These are phyloP conservation scores for Nelumbo lutea DNA, from an alignment of 164 flowering plant genomes.

Conservation along the genomic window DNA sequence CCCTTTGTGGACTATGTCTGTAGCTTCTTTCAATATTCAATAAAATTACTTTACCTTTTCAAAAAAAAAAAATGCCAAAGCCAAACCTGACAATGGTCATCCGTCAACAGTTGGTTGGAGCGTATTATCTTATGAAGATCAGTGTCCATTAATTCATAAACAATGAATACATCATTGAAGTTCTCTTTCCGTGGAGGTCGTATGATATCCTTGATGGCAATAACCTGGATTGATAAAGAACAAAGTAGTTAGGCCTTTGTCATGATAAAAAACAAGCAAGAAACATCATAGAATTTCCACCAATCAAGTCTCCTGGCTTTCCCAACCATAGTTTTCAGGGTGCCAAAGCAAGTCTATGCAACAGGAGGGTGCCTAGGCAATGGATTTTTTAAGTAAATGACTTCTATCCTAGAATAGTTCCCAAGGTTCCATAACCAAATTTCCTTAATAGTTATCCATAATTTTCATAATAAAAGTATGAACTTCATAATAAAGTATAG, in stretches of 20 bases:
- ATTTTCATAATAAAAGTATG: background rate
- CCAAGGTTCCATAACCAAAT: no score
- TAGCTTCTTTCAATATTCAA: no score
- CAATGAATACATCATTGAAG: constrained; percentile 87
- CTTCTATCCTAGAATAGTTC: background rate
- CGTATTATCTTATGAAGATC: constrained; percentile 91
- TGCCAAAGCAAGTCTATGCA: no score
- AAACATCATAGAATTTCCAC: background rate
- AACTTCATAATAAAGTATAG: no score
- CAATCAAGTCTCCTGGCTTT: no score
- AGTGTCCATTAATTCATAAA: constrained; percentile 84
- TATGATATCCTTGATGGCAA: constrained; percentile 71
- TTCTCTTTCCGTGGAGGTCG: constrained; percentile 71
- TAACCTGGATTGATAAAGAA: constrained; percentile 39
- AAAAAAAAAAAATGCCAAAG: background rate
- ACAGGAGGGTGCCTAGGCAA: no score
- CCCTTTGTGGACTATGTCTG: no score
- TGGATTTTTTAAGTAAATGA: no score
- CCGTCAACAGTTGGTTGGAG: constrained; percentile 62
- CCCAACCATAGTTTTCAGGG: no score
- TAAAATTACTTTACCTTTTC: no score
- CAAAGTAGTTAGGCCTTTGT: background rate
- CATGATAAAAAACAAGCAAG: background rate
- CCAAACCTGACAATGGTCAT: constrained; percentile 89
- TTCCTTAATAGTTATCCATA: no score